Percentiles rank a stretch among this genome's conserved stretches.
phyloP scores from a whole-genome alignment of 495 filamentous ascomycete species.

The Niebla homalea region DNA sequence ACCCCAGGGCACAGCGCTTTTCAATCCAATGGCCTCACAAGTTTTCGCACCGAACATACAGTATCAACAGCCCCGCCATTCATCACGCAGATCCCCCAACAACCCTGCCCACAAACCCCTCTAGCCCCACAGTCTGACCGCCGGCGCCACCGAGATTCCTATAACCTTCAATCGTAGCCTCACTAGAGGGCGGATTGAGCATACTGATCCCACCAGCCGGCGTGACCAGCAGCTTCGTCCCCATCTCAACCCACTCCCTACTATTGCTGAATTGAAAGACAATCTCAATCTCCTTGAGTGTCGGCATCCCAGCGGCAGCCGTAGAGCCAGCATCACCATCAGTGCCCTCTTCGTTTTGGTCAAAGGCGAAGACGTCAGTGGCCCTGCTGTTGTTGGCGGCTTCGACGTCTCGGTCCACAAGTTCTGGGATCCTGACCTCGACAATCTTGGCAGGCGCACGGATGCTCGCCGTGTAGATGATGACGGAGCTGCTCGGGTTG shows the following conservation, averaged over 20 bases:
- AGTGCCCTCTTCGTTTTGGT: slow-evolving; percentile 38
- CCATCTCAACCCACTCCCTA: slow-evolving; percentile 77
- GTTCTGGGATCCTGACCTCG: slow-evolving; percentile 32
- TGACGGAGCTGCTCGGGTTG: slow-evolving; percentile 51
- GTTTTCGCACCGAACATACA: not conserved
- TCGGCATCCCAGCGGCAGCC: slow-evolving; percentile 9
- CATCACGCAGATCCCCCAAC: not conserved
- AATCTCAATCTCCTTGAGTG: slow-evolving; percentile 40
- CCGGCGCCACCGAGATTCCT: slow-evolving; percentile 14
- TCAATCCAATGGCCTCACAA: too few relatives aligned
- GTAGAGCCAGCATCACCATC: slow-evolving; percentile 25
- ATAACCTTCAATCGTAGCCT: slow-evolving; percentile 12
- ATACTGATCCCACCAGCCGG: slow-evolving; percentile 29
- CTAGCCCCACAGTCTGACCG: slow-evolving; percentile 22
- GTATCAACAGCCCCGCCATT: not conserved
- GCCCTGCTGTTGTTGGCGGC: too few relatives aligned
- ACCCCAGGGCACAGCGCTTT: too few relatives aligned
- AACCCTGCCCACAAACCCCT: slow-evolving; percentile 34
- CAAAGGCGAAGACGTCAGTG: slow-evolving; percentile 50
- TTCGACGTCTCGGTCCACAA: slow-evolving; percentile 21
- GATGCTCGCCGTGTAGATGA: slow-evolving; percentile 78
- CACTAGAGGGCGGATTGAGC: slow-evolving; percentile 14
- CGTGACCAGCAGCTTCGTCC: slow-evolving; percentile 65
- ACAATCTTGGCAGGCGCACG: slow-evolving; percentile 62
- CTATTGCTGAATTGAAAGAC: slow-evolving; percentile 61